These are phyloP conservation scores for Spizellomyces sp. DNA, from an alignment of 192 early-diverging fungal genomes.

Conservation along the genomic window DNA sequence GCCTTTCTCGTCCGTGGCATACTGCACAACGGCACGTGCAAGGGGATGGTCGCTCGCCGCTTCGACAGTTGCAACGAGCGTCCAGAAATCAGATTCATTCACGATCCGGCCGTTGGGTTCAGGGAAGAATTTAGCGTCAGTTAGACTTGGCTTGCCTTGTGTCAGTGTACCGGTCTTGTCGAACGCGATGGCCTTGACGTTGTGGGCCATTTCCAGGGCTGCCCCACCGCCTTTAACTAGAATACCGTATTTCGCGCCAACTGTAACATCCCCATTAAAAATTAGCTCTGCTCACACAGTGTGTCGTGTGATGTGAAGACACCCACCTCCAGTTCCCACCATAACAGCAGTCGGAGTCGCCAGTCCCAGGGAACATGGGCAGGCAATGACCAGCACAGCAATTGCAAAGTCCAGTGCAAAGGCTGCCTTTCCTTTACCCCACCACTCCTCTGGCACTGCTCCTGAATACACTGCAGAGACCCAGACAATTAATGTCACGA, in stretches of 20 bases:
- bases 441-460: constrained; percentile 25
- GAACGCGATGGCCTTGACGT: constrained; percentile 67
- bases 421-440: neutral
- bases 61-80: constrained; percentile 35
- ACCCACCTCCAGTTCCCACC: constrained; percentile 86
- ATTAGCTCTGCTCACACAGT: neutral
- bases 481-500: constrained; percentile 81
- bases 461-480: constrained; percentile 41
- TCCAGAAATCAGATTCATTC: constrained; percentile 31
- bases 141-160: constrained; percentile 64
- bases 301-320: neutral
- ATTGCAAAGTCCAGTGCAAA: constrained; percentile 56
- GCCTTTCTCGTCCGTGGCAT: constrained; percentile 6
- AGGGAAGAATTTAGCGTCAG: constrained; percentile 6
- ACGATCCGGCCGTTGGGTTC: neutral
- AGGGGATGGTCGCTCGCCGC: constrained; percentile 70
- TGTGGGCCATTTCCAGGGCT: constrained; percentile 67
- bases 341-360: constrained; percentile 98
- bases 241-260: constrained; percentile 92
- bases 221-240: constrained; percentile 81
- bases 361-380: constrained; percentile 94
- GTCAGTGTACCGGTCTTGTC: constrained; percentile 89
- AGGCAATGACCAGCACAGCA: constrained; percentile 94
- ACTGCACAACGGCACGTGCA: constrained; percentile 55
- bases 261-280: constrained; percentile 22